These are phyloP conservation scores for Penicillium coprophilum DNA, from an alignment of 495 filamentous ascomycete species.

Conservation along the genomic window DNA sequence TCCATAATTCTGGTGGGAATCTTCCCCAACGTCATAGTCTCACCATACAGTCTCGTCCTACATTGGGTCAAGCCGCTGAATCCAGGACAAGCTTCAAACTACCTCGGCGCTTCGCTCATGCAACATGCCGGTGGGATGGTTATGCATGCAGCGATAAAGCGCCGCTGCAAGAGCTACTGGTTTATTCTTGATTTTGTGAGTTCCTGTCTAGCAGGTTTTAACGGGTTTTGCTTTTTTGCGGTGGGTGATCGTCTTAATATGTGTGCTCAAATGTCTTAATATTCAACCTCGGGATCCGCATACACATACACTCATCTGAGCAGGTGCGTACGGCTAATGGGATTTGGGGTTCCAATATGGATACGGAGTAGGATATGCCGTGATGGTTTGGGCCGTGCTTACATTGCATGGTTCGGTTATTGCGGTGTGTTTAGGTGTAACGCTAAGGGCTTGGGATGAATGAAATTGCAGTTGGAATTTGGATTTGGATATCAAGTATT, in stretches of 20 bases:
- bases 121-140: constrained; percentile 27
- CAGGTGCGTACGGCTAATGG: too few species aligned
- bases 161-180: constrained; percentile 34
- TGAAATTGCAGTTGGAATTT: neutral
- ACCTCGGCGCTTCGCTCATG: constrained; percentile 47
- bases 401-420: constrained; percentile 19
- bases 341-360: neutral
- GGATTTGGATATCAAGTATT: neutral
- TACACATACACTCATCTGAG: neutral
- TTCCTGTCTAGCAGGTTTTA: constrained; percentile 13
- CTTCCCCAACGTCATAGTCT: constrained; percentile 24
- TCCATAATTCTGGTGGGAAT: too few species aligned
- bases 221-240: neutral
- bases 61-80: constrained; percentile 42
- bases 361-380: neutral
- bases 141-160: constrained; percentile 29
- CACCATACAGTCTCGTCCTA: constrained; percentile 23
- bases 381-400: constrained; percentile 2
- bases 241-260: neutral
- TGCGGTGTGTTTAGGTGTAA: neutral
- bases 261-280: neutral
- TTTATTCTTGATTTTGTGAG: constrained; percentile 60
- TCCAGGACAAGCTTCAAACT: constrained; percentile 47
- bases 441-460: too few species aligned
- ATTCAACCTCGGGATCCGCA: neutral